phyloP scores from a whole-genome alignment of 2,329 filamentous ascomycete genomes.

The Hypoxylon sp. region DNA sequence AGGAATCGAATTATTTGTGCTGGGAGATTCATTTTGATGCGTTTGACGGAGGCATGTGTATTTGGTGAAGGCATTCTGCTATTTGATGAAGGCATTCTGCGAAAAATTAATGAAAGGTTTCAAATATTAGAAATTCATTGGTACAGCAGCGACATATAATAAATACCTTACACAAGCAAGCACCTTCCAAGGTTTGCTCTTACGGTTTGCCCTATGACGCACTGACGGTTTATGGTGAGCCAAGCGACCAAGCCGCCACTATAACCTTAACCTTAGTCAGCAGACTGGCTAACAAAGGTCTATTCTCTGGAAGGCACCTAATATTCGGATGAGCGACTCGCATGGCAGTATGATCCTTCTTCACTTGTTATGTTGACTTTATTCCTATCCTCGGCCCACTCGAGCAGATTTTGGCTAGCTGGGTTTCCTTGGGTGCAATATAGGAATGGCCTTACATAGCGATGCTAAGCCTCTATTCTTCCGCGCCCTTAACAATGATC shows the following conservation, averaged over 20 bases:
- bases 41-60: too few relatives aligned
- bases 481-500: conserved; percentile 29
- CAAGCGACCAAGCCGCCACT: too few relatives aligned
- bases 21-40: neutral
- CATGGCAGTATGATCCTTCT: too few relatives aligned
- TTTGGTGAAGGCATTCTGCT: neutral
- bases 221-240: too few relatives aligned
- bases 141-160: too few relatives aligned
- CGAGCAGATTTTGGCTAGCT: neutral
- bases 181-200: conserved; percentile 1
- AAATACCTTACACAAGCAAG: too few relatives aligned
- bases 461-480: conserved; percentile 41
- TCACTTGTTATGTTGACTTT: neutral
- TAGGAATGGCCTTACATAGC: conserved; percentile 36
- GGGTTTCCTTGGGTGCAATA: conserved; percentile 32
- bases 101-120: too few relatives aligned
- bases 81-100: neutral
- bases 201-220: neutral
- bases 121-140: too few relatives aligned
- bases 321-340: conserved; percentile 38
- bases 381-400: neutral
- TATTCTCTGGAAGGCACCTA: too few relatives aligned
- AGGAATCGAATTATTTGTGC: conserved; percentile 3
- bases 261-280: neutral
- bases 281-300: too few relatives aligned